Evolutionary conservation across 345 rosid genomes (phyloP).

Genomic region (Carallia pectinifolia): DNA sequence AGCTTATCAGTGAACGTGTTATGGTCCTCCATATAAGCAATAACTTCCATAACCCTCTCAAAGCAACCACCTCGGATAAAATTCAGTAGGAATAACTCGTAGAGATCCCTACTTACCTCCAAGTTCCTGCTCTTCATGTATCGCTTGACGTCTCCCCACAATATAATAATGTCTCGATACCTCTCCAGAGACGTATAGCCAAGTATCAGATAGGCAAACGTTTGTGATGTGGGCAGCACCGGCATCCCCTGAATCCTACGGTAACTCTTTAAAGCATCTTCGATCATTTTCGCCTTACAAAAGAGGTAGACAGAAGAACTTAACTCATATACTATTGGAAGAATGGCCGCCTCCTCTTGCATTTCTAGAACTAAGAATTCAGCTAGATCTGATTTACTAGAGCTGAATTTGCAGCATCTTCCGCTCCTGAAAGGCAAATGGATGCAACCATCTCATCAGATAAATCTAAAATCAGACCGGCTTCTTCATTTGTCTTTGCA

Average conservation of each 20-base stretch:
- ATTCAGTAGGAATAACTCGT: conserved; percentile 59
- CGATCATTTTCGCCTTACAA: conserved; percentile 80
- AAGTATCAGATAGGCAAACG: conserved; percentile 48
- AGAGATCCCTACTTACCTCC: conserved; percentile 53
- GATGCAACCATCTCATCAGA: conserved; percentile 32
- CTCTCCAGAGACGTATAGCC: conserved; percentile 61
- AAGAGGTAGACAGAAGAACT: conserved; percentile 78
- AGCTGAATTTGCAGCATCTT: conserved; percentile 22
- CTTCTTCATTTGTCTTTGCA: conserved; percentile 54
- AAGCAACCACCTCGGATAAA: conserved; percentile 87
- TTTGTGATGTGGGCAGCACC: conserved; percentile 51
- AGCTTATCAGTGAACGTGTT: conserved; percentile 49
- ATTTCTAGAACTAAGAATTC: conserved; percentile 43
- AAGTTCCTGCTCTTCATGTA: conserved; percentile 37
- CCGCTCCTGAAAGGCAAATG: conserved; percentile 21
- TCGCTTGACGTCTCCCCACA: conserved; percentile 90
- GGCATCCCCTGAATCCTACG: conserved; percentile 52
- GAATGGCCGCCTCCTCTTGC: conserved; percentile 27
- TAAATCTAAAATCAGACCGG: conserved; percentile 36
- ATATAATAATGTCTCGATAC: conserved; percentile 63
- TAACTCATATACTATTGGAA: conserved; percentile 46
- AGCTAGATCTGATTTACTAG: conserved; percentile 36
- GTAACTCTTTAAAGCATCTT: conserved; percentile 58
- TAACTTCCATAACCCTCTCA: conserved; percentile 82
- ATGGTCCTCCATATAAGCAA: conserved; percentile 49